Conservation (phyloP, 345 rosid genomes). For the Melaleuca alternifolia region DNA sequence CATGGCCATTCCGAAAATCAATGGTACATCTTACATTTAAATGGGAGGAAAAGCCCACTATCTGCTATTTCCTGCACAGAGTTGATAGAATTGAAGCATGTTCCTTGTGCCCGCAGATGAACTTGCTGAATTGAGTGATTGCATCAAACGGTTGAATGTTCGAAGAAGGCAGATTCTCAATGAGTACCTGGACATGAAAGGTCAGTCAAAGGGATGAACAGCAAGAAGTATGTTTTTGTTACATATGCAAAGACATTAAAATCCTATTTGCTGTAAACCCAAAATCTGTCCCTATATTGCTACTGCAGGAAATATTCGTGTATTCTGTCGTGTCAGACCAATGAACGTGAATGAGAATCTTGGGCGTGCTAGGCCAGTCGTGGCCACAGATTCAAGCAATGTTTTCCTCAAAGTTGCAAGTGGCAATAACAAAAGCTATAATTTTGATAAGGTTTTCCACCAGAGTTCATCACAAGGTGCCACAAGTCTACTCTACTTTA, state of each 20-base stretch:
- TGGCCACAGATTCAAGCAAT: slow-evolving; percentile 36
- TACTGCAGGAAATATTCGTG: slow-evolving; percentile 62
- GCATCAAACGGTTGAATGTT: slow-evolving; percentile 33
- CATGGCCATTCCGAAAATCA: neutral
- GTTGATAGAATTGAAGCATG: neutral
- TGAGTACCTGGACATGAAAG: slow-evolving; percentile 71
- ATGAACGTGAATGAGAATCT: slow-evolving; percentile 15
- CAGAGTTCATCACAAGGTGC: slow-evolving; percentile 69
- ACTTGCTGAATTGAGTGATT: slow-evolving; percentile 24
- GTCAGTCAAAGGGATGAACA: slow-evolving; percentile 16
- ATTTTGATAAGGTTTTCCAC: slow-evolving; percentile 54
- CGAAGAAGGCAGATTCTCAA: slow-evolving; percentile 56
- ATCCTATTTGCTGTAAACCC: neutral
- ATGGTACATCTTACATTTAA: neutral
- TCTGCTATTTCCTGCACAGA: neutral
- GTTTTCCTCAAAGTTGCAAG: slow-evolving; percentile 30
- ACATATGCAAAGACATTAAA: neutral
- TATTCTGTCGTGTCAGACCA: slow-evolving; percentile 69
- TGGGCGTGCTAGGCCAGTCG: slow-evolving; percentile 19
- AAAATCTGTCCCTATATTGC: neutral
- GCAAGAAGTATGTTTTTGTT: neutral
- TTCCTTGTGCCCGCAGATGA: slow-evolving; percentile 30
- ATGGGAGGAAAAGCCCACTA: neutral
- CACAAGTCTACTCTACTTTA: neutral
- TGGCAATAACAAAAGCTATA: slow-evolving; percentile 39